phyloP scores from a whole-genome alignment of 148 eudicot species.

The Camellia japonica region DNA sequence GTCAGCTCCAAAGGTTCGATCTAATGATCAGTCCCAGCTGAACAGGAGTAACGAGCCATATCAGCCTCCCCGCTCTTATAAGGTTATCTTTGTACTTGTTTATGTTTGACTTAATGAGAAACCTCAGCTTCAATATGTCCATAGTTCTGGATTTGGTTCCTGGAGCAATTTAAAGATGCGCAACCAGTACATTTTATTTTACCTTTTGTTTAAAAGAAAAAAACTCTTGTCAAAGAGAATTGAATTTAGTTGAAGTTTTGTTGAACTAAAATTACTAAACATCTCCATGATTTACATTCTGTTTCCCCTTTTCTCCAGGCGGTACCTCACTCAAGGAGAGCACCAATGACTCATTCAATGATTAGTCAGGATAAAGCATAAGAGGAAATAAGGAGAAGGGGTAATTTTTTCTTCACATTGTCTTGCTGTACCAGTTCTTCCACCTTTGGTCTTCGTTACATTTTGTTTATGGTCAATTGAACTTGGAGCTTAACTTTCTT shows the following conservation, averaged over 20 bases:
- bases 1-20: conserved; percentile 53
- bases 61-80: conserved; percentile 97
- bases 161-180: background rate
- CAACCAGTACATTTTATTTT: background rate
- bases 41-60: conserved; percentile 81
- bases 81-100: conserved; percentile 47
- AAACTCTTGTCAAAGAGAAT: background rate
- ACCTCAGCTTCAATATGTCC: background rate
- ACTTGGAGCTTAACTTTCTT: conserved; percentile 1
- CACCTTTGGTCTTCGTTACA: background rate
- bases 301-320: conserved; percentile 51
- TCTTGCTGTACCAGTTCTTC: background rate
- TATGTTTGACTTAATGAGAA: background rate
- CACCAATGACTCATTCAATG: conserved; percentile 67
- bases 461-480: conserved; percentile 1
- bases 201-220: background rate
- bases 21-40: conserved; percentile 55
- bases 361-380: conserved; percentile 89
- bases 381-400: conserved; percentile 89
- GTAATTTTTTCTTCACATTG: conserved; percentile 30
- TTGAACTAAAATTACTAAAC: background rate
- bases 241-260: conserved; percentile 5
- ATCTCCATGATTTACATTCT: background rate
- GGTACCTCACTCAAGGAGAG: conserved; percentile 62
- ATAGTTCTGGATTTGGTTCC: conserved; percentile 8